Conservation (phyloP, 768 basidiomycete genomes). For the Suillus alpinus region DNA sequence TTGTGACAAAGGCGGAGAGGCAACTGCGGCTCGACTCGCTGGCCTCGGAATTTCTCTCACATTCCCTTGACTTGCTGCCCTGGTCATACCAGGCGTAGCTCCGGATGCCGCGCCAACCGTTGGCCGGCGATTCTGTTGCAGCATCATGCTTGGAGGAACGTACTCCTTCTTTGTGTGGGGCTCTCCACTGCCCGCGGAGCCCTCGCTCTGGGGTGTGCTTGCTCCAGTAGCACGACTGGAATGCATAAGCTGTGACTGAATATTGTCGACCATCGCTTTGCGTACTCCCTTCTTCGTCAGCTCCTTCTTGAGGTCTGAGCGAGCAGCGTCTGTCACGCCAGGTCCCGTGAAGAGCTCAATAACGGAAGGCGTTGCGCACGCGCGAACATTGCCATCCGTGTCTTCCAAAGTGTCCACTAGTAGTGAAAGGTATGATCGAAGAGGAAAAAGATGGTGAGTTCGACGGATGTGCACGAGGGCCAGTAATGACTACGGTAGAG, state of each 20-base stretch:
- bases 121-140: conserved; percentile 52
- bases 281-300: conserved; percentile 82
- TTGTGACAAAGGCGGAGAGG: conserved; percentile 42
- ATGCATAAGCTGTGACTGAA: conserved; percentile 64
- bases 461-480: conserved; percentile 74
- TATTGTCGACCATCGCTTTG: conserved; percentile 81
- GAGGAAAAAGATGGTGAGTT: conserved; percentile 67
- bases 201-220: conserved; percentile 50
- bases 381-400: conserved; percentile 85
- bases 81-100: conserved; percentile 33
- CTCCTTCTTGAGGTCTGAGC: conserved; percentile 92
- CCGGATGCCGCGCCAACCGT: conserved; percentile 30
- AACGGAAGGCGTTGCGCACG: conserved; percentile 76
- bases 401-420: conserved; percentile 90
- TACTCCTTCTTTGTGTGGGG: conserved; percentile 49
- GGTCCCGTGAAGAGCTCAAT: conserved; percentile 85
- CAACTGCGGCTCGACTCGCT: conserved; percentile 54
- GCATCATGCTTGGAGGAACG: conserved; percentile 70
- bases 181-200: conserved; percentile 55
- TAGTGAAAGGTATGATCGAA: conserved; percentile 73
- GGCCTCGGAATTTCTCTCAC: conserved; percentile 53
- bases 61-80: conserved; percentile 48
- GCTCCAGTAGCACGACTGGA: conserved; percentile 38
- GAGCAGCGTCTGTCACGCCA: conserved; percentile 79
- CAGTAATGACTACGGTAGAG: conserved; percentile 48